Base-by-base conservation (phyloP, 495 filamentous ascomycete species). In the Pyrenula aspistea region DNA sequence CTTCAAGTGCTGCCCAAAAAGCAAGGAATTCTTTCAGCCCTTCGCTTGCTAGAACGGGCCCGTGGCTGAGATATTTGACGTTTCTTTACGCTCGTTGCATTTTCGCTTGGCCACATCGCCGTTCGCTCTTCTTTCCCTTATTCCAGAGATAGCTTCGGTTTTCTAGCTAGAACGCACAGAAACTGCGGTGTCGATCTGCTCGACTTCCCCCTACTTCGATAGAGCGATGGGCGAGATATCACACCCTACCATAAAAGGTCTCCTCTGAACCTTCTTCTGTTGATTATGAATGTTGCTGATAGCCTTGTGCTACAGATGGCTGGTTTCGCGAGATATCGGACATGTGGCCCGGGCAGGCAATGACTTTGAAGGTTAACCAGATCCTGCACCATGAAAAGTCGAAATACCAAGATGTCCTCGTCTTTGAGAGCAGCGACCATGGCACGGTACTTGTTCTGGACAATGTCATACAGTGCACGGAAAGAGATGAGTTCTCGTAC, bases 311-410 rank as follows among this genome's bases (percentile, higher is more conserved):
- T 62, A 22, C 56, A 95, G 92, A 97, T 94, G 93, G 92, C 75
- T 99, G 93, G 94, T 97, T 97, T 85, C 89, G 90, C 68, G 94
- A 97, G 75, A 85, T 95, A 72, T 94, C 88, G 57, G 75, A 88
- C 65, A 96, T 96, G 90, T 99, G 94, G 93, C 93, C 93, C 53
- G 93, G 93, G 65, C 94, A 97, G 74, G 93, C 93, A 66, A 96
- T 97, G 92, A 95, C 87, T 60, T 84, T 99, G 69, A 91, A 88
- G 77, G 92, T 99, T 70, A 89, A 99, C 72, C 87, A 95, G 76
- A 83, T 96, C 67, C 77, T 99, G 55, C 94, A 97, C 78, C 91
- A 96, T 76, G 94, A 99, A 79, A 96, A 96, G 80, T 93, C 88
- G 78, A 78, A 91, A 78, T 99, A 96, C 76, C 93, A 99, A 75